Conservation (phyloP, 495 filamentous ascomycete species). For the Chlorociboria aeruginascens region DNA sequence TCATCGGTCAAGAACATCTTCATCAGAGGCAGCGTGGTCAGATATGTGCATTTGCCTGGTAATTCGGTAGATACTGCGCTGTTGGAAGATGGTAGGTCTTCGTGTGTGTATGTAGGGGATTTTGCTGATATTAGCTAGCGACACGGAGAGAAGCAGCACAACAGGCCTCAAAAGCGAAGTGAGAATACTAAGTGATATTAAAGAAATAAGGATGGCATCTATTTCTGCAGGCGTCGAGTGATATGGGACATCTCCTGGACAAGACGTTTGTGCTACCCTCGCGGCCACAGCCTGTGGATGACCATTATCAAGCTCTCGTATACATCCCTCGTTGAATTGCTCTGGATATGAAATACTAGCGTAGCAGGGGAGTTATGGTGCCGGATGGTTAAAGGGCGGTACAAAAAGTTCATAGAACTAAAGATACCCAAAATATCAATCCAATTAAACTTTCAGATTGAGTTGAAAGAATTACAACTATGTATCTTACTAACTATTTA, state of each 20-base stretch:
- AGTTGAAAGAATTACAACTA: not conserved
- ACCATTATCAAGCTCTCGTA: too few species aligned
- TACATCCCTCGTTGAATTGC: too few species aligned
- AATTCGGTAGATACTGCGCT: slow-evolving; percentile 78
- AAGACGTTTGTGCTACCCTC: too few species aligned
- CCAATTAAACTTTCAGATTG: not conserved
- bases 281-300: too few species aligned
- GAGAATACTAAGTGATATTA: not conserved
- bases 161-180: slow-evolving; percentile 21
- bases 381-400: not conserved
- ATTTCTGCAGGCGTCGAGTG: too few species aligned
- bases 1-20: slow-evolving; percentile 97
- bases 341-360: too few species aligned
- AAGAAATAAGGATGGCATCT: too few species aligned
- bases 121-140: slow-evolving; percentile 4
- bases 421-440: not conserved
- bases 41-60: slow-evolving; percentile 89
- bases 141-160: slow-evolving; percentile 20
- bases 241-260: too few species aligned
- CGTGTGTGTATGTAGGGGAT: not conserved
- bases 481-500: too few species aligned
- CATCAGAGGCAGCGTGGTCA: slow-evolving; percentile 89
- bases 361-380: not conserved
- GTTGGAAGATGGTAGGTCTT: slow-evolving; percentile 72
- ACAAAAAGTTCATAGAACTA: slow-evolving; percentile 1